Evolutionary conservation across 768 basidiomycete genomes (phyloP), one percentile per base, ranked within the genome.

Genomic region (Termitomyces sp.): DNA sequence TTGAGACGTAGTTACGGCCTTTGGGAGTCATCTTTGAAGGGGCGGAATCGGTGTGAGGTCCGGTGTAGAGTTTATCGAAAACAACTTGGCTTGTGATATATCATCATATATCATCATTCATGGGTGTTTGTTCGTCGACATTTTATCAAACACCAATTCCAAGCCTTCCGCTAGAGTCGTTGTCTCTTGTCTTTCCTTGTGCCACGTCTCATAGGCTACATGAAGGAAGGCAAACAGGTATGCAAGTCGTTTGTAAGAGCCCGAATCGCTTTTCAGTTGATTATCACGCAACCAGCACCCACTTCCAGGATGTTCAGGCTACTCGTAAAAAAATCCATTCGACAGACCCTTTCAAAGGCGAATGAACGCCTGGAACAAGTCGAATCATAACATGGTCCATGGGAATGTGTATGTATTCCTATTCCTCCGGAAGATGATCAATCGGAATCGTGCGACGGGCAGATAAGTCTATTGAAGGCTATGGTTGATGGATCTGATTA

Each of bases 21-120:
- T 61, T 60, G 28, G 45, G 22, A 38, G 58, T 12, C 64, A 65
- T 68, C 10, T 45, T 58, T 7, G 53, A 50, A 36, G 24, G 22
- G 30, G n/a, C 36, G 24, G 20, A 20, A 18, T n/a, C 24, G 28
- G 32, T n/a, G 42, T 10, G 40, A 56, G 33, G 40, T 33, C 18
- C 20, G 42, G 30, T 30, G 4, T 20, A 46, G 55, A 44, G 26
- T 40, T 7, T 53, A 45, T n/a, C 35, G n/a, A 45, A 24, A 35
- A 44, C 53, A 22, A 20, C 43, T 24, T 28, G 6, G 24, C 9
- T 40, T n/a, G 36, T 26, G 49, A 50, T 50, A 22, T 14, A 12
- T 32, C 6, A 9, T 6, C 3, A 30, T 24, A 3, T 14, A 9
- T 13, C 50, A 14, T 22, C n/a, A 30, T 30, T 30, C 30, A 30